A percentile compares a stretch with the other conserved stretches of the same genome.
Conservation (phyloP, 2,329 filamentous ascomycete species). For the Chaetoscypha palmicola region DNA sequence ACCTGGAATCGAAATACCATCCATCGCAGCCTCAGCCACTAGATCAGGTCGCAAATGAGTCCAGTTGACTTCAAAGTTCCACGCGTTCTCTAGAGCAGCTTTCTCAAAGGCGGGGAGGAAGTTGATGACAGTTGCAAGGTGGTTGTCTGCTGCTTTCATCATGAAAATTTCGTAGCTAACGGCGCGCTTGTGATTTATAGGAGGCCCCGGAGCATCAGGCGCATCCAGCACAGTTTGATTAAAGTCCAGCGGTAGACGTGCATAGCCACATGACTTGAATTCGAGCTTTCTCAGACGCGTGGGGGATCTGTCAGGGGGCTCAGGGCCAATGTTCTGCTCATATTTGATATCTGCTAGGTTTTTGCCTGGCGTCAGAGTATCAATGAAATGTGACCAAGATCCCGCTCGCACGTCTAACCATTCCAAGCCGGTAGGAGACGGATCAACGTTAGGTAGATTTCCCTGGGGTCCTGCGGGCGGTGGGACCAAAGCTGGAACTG, state of each 20-base stretch:
- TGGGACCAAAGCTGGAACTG: neutral
- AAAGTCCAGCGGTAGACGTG: conserved; percentile 27
- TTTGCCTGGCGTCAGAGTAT: conserved; percentile 42
- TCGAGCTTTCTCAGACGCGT: conserved; percentile 19
- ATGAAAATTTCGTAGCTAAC: conserved; percentile 24
- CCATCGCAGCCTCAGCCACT: conserved; percentile 16
- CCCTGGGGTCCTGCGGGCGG: conserved; percentile 3
- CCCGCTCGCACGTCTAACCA: conserved; percentile 33
- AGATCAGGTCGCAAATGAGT: conserved; percentile 7
- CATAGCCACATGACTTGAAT: conserved; percentile 30
- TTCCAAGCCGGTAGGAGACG: conserved; percentile 13
- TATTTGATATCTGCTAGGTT: conserved; percentile 37
- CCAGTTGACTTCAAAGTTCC: conserved; percentile 24
- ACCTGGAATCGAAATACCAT: conserved; percentile 24
- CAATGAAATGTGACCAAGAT: conserved; percentile 44
- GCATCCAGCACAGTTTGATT: conserved; percentile 23
- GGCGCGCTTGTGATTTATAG: conserved; percentile 20
- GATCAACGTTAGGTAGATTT: neutral
- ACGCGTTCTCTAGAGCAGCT: conserved; percentile 24
- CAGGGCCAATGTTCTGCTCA: conserved; percentile 29
- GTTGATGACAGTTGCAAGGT: conserved; percentile 24
- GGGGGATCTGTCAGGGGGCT: conserved; percentile 17
- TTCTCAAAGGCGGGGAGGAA: conserved; percentile 20
- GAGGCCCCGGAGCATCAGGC: conserved; percentile 4
- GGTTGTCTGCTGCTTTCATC: conserved; percentile 27